Evolutionary conservation across 441 rosid species (phyloP).

Genomic region (Arabidopsis hybrid): DNA sequence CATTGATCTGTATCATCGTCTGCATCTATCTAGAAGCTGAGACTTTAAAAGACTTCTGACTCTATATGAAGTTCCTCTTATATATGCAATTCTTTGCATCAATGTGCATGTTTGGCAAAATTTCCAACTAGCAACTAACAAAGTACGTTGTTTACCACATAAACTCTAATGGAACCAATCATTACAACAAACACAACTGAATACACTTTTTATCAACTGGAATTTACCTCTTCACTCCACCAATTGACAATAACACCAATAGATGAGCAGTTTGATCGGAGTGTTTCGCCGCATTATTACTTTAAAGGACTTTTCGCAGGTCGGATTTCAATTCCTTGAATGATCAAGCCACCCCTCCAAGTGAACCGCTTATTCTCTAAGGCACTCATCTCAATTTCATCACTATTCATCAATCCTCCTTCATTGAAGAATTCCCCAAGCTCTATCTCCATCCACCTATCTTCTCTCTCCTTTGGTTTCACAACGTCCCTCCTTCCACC

Average conservation of each 20-base stretch:
- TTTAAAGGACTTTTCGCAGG: neutral
- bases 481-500: neutral
- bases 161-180: neutral
- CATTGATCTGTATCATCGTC: too few relatives aligned
- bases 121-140: too few relatives aligned
- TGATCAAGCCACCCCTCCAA: neutral
- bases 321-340: neutral
- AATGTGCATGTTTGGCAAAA: too few relatives aligned
- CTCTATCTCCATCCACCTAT: constrained; percentile 59
- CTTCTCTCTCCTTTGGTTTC: constrained; percentile 23
- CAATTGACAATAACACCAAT: neutral
- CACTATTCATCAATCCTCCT: constrained; percentile 23
- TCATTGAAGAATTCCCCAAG: constrained; percentile 49
- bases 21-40: too few relatives aligned
- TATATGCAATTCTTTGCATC: too few relatives aligned
- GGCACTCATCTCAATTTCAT: constrained; percentile 25
- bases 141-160: neutral
- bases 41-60: too few relatives aligned
- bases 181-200: neutral
- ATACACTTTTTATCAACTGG: neutral
- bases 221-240: neutral
- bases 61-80: too few relatives aligned
- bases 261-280: neutral
- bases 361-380: neutral
- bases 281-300: neutral